Base-by-base conservation (phyloP, 2,329 filamentous ascomycete genomes). In the Colletotrichum tropicale region DNA sequence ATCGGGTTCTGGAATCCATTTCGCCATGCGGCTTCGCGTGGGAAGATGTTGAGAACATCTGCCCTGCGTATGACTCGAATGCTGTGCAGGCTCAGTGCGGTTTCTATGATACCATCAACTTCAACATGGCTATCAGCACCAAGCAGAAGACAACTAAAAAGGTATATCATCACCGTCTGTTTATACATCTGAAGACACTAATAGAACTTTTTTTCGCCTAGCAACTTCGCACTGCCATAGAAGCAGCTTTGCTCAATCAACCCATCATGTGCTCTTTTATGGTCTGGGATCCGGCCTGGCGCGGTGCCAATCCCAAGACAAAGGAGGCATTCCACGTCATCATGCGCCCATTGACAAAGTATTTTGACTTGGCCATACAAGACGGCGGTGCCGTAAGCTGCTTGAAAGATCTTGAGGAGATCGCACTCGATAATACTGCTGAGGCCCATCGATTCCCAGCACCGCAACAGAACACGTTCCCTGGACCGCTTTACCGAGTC, bases 121-220 rank as follows among this genome's bases (percentile, higher is more conserved):
- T 48, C 38, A 48, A 48, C 38, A 48, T 48, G 38, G 38, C 38
- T n/a, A 48, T 48, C 38, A 48, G 38, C 0, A 48, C 38, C 18
- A 48, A 48, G 38, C n/a, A 48, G 38, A 48, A n/a, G 6, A 48
- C 38, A 48, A 48, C 38, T n/a, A 48, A 48, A 48, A 12, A 12
- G 9, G 38, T 48, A 21, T 10, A 0, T 18, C 0, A n/a, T 10
- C 18, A 9, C 38, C 0, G 10, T 16, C 5, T 6, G 10, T 12
- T n/a, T 30, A 18, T 48, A n/a, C 18, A 12, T n/a, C 18, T 12
- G 0, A 48, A 12, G 18, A n/a, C 1, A n/a, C 38, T 48, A 3
- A 48, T 7, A 12, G 36, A 4, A n/a, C 5, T 0, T n/a, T 2
- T 3, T 8, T 48, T 0, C 5, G 5, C 18, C 12, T 48, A 48